Base-by-base conservation (phyloP, 2,329 filamentous ascomycete genomes). In the Trichoderma sp. region DNA sequence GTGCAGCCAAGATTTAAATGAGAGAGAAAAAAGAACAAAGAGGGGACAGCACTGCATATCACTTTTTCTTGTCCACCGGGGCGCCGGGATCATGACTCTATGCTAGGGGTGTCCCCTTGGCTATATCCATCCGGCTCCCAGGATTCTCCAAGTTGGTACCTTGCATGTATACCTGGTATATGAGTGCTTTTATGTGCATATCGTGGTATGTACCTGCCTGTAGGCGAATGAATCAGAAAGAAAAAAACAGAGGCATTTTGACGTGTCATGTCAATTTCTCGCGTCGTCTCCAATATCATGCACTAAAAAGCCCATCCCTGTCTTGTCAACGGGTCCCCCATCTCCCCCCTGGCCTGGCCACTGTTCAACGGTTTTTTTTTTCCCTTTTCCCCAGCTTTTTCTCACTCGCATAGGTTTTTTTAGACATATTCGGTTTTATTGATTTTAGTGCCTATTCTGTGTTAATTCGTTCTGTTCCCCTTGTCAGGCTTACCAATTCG, bases 221-320 rank as follows among this genome's bases (percentile, higher is more conserved):
- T n/a, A 43, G 39, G 39, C 39, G 7, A 43, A 43, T 43, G 39
- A 43, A n/a, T 43, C 15, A 43, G 39, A 43, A 43, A 17, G 15
- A 43, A 43, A 17, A 23, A 6, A 20, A 53, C 2, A 53, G 47
- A 53, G 47, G 47, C n/a, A 53, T 53, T 53, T 53, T 53, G 47
- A 66, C 63, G 32, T 66, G 63, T 66, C 63, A 66, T 57, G 63
- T 66, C 63, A 66, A 66, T 66, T 66, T 66, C 63, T 66, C 47
- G 63, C 62, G 26, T 47, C 17, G 39, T 32, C 61, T 43, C 43
- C 63, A 66, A 66, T 66, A 66, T 66, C 47, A 66, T 55, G 63
- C 63, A 66, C 28, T 34, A 32, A 50, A 17, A 50, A 9, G 2
- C 43, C 28, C 9, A 6, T 28, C 62, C 12, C 20, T 15, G 28